Percentiles rank a stretch among this genome's conserved stretches.
These are phyloP conservation scores for Saccharum hybrid DNA, from an alignment of 202 grass and related monocot genomes.

Conservation along the genomic window DNA sequence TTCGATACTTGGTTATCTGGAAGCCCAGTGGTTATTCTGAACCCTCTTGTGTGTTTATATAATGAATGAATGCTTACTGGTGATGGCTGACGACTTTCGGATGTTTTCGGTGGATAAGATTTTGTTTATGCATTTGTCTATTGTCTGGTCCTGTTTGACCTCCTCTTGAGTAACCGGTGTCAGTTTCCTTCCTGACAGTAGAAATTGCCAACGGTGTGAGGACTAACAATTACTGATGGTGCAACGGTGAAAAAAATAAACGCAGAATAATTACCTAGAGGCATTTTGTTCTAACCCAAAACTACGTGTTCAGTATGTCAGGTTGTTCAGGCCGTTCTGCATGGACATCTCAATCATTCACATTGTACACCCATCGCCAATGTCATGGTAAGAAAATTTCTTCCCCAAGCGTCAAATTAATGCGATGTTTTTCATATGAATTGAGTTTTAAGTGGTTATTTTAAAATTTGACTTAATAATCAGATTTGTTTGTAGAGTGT, in stretches of 20 bases:
- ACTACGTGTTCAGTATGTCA: not conserved
- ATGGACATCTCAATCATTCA: not conserved
- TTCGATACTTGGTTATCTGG: too few relatives aligned
- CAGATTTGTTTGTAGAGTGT: not conserved
- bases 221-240: not conserved
- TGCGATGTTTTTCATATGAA: not conserved
- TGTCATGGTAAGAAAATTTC: not conserved
- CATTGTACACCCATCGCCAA: not conserved
- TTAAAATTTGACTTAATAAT: not conserved
- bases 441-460: not conserved
- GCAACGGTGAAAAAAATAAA: not conserved
- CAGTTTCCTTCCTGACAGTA: not conserved
- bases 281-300: not conserved
- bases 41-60: slow-evolving; percentile 22
- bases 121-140: slow-evolving; percentile 4
- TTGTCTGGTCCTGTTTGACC: not conserved
- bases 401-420: not conserved
- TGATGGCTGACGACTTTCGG: not conserved
- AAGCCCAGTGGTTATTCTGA: too few relatives aligned
- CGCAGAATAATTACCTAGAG: not conserved
- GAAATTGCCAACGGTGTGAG: not conserved
- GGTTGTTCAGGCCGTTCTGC: not conserved
- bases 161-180: not conserved
- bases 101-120: not conserved
- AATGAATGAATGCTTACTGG: not conserved